Conservation (phyloP, 805 yeast genomes). For the Teunomyces aglyptinius region DNA sequence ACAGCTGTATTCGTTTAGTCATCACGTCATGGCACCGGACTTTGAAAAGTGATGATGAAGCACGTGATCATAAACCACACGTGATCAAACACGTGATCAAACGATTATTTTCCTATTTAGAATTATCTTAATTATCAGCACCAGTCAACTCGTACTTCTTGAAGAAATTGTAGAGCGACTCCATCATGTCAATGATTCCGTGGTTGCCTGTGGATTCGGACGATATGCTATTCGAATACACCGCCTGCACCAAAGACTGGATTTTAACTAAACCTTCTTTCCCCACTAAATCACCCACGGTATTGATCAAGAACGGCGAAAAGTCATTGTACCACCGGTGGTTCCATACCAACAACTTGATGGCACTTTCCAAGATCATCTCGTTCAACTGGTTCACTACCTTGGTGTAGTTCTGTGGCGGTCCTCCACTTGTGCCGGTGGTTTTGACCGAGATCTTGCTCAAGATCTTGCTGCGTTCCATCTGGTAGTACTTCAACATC, state of each 20-base stretch:
- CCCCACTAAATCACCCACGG: slow-evolving; percentile 59
- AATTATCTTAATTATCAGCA: slow-evolving; percentile 28
- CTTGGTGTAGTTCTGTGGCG: slow-evolving; percentile 34
- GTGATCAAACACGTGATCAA: too few relatives aligned
- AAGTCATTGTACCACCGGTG: slow-evolving; percentile 97
- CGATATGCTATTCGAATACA: slow-evolving; percentile 44
- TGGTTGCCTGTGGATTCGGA: slow-evolving; percentile 31
- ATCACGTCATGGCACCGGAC: too few relatives aligned
- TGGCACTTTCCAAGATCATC: slow-evolving; percentile 63
- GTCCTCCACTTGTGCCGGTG: slow-evolving; percentile 4
- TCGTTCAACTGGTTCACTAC: slow-evolving; percentile 47
- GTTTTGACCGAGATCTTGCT: slow-evolving; percentile 23
- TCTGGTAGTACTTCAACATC: slow-evolving; percentile 61
- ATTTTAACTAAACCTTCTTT: slow-evolving; percentile 80
- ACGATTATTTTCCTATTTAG: too few relatives aligned
- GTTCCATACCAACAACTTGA: slow-evolving; percentile 91
- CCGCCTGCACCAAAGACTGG: slow-evolving; percentile 66
- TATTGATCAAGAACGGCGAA: slow-evolving; percentile 62
- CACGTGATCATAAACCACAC: too few relatives aligned
- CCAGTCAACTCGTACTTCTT: slow-evolving; percentile 45
- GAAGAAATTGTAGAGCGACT: slow-evolving; percentile 49
- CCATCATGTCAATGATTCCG: slow-evolving; percentile 59
- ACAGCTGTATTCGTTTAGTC: too few relatives aligned
- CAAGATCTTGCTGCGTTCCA: slow-evolving; percentile 43
- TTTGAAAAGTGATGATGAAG: too few relatives aligned